Conservation (phyloP, 495 filamentous ascomycete genomes). For the Filosporella fistucella region DNA sequence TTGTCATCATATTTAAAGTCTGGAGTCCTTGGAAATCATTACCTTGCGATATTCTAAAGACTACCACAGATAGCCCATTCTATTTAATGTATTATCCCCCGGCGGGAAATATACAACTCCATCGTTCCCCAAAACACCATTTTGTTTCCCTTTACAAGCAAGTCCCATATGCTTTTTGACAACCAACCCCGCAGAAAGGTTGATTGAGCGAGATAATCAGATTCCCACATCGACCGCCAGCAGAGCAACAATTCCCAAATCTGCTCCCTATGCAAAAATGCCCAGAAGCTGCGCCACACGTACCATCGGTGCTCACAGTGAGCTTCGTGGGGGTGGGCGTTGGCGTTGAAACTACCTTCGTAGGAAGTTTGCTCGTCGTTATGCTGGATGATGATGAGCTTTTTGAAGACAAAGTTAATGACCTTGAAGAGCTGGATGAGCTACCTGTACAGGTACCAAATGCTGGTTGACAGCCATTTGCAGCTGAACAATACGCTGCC, state of each 20-base stretch:
- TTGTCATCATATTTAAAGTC: too few species aligned
- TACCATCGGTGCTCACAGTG: slow-evolving; percentile 6
- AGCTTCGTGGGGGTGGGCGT: background rate
- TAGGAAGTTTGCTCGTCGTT: background rate
- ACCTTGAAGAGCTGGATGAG: slow-evolving; percentile 1
- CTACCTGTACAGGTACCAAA: slow-evolving; percentile 19
- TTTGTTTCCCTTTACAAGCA: background rate
- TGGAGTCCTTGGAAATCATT: too few species aligned
- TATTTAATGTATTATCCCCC: too few species aligned
- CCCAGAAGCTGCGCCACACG: slow-evolving; percentile 1
- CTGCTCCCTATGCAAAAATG: slow-evolving; percentile 9
- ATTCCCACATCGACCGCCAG: slow-evolving; percentile 9
- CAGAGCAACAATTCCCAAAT: slow-evolving; percentile 13
- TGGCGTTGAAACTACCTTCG: background rate
- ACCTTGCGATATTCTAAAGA: too few species aligned
- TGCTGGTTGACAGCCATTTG: slow-evolving; percentile 30
- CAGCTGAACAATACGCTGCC: slow-evolving; percentile 31
- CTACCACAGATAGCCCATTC: too few species aligned
- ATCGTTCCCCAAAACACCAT: background rate
- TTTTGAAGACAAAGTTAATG: background rate
- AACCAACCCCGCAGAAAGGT: slow-evolving; percentile 15
- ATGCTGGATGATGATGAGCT: slow-evolving; percentile 3
- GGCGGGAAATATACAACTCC: too few species aligned
- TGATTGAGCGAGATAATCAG: background rate
- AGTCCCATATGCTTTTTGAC: slow-evolving; percentile 7